Evolutionary conservation across 495 filamentous ascomycete species (phyloP).

Genomic region (Cercophora newfieldiana): DNA sequence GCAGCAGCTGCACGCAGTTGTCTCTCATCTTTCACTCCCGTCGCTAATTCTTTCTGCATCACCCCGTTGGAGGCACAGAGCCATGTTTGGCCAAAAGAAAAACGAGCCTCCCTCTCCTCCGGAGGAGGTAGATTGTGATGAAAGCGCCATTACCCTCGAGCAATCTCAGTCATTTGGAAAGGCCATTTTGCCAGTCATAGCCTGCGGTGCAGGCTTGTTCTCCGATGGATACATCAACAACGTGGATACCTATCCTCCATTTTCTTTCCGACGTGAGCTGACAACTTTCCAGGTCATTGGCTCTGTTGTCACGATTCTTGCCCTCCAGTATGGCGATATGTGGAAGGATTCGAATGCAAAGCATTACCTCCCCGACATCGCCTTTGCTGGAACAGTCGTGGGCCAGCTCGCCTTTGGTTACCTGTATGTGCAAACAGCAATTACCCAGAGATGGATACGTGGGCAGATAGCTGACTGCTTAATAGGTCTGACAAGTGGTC

Average conservation of each 20-base stretch:
- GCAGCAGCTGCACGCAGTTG: background rate
- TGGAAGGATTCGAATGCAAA: slow-evolving; percentile 67
- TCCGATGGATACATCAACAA: slow-evolving; percentile 90
- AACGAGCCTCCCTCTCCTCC: background rate
- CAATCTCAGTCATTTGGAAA: slow-evolving; percentile 22
- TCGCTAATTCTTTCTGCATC: no score
- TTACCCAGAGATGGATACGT: background rate
- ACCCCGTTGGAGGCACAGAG: background rate
- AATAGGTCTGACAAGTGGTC: slow-evolving; percentile 72
- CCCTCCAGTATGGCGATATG: slow-evolving; percentile 58
- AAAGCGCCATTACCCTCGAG: background rate
- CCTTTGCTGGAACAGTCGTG: slow-evolving; percentile 86
- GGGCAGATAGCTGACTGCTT: background rate
- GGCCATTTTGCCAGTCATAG: slow-evolving; percentile 56
- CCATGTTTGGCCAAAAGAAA: slow-evolving; percentile 22
- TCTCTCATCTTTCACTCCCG: no score
- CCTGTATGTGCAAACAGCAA: slow-evolving; percentile 35
- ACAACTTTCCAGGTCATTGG: slow-evolving; percentile 67
- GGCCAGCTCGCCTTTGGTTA: slow-evolving; percentile 84
- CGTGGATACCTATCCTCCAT: slow-evolving; percentile 32
- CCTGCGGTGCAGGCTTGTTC: slow-evolving; percentile 87
- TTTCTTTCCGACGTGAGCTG: background rate
- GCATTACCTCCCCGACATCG: slow-evolving; percentile 71
- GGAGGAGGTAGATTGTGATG: background rate
- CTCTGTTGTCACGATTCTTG: slow-evolving; percentile 71